phyloP scores from a whole-genome alignment of 768 basidiomycete species.

The Neoboletus brunneissimus region DNA sequence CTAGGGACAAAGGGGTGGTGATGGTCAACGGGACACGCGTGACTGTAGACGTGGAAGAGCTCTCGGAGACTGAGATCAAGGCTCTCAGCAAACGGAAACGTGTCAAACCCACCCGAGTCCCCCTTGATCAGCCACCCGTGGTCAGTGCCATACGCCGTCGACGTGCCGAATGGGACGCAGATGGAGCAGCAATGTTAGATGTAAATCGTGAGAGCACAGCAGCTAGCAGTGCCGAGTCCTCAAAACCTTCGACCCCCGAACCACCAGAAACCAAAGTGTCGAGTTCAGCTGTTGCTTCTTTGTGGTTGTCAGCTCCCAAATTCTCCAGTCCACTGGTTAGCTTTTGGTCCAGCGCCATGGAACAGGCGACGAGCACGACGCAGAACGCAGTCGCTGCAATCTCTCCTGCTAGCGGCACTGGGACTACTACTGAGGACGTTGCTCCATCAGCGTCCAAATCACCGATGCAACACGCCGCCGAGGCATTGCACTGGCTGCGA shows the following conservation, averaged over 20 bases:
- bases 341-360: constrained; percentile 73
- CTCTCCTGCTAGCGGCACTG: constrained; percentile 46
- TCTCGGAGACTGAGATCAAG: constrained; percentile 86
- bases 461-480: constrained; percentile 80
- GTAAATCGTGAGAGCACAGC: constrained; percentile 16
- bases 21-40: constrained; percentile 88
- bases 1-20: constrained; percentile 77
- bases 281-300: constrained; percentile 22
- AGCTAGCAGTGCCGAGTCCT: constrained; percentile 16
- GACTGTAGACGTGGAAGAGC: constrained; percentile 83
- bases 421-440: constrained; percentile 37
- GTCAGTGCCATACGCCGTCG: constrained; percentile 65
- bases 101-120: constrained; percentile 79
- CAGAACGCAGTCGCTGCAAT: constrained; percentile 79
- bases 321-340: constrained; percentile 67
- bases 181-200: constrained; percentile 32
- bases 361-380: constrained; percentile 69
- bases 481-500: constrained; percentile 78
- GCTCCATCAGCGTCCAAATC: constrained; percentile 54
- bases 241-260: constrained; percentile 21
- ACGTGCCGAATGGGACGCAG: constrained; percentile 69
- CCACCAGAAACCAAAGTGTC: constrained; percentile 14
- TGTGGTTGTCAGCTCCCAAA: constrained; percentile 59
- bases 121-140: constrained; percentile 91
- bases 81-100: constrained; percentile 79